Evolutionary conservation across 2,329 filamentous ascomycete genomes (phyloP).

Genomic region (Aspergillus novoparasiticus): DNA sequence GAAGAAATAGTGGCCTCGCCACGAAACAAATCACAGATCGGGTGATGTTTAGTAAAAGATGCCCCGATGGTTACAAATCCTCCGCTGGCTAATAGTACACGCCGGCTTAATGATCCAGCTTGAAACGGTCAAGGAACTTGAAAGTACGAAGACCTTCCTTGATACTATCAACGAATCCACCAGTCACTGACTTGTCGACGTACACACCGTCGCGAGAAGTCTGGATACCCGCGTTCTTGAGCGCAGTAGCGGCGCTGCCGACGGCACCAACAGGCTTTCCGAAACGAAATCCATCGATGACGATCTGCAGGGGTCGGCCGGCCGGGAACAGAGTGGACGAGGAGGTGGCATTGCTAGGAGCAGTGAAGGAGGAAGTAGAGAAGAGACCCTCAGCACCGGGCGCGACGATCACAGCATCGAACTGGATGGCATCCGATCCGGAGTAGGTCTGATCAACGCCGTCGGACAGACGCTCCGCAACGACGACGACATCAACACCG

Average conservation of each 20-base stretch:
- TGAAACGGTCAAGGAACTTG: constrained; percentile 67
- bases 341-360: constrained; percentile 31
- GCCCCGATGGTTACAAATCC: not conserved
- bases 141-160: constrained; percentile 64
- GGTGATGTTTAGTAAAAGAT: not conserved
- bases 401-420: constrained; percentile 57
- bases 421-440: constrained; percentile 57
- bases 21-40: not conserved
- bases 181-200: constrained; percentile 32
- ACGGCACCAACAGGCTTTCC: constrained; percentile 70
- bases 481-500: constrained; percentile 60
- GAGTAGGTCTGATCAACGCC: constrained; percentile 68
- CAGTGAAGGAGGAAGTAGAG: constrained; percentile 24
- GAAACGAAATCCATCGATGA: constrained; percentile 65
- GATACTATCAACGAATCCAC: constrained; percentile 49
- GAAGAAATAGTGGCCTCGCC: not conserved
- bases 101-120: constrained; percentile 51
- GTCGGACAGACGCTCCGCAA: constrained; percentile 59
- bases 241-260: constrained; percentile 47
- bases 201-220: constrained; percentile 39
- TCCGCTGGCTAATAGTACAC: not conserved
- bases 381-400: constrained; percentile 60
- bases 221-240: constrained; percentile 50
- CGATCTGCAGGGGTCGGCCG: constrained; percentile 64
- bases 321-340: constrained; percentile 65